Percentiles rank a stretch among this genome's conserved stretches.
Evolutionary conservation across 2,329 filamentous ascomycete species (phyloP).

Genomic region (Ophiocordyceps unilateralis): DNA sequence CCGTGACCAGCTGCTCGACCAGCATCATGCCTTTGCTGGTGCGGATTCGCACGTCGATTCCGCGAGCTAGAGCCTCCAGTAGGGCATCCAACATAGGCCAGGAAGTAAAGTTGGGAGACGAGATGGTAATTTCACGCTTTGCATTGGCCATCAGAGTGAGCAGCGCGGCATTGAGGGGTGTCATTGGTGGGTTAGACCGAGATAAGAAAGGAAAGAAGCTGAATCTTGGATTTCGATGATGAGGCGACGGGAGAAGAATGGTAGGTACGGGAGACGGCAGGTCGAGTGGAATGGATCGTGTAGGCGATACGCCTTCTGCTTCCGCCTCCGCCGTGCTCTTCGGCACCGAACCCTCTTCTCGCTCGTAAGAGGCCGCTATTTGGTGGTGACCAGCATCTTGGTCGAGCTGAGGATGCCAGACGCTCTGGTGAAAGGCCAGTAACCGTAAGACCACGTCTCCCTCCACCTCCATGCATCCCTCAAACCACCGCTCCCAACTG

Average conservation of each 20-base stretch:
- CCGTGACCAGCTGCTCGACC: slow-evolving; percentile 65
- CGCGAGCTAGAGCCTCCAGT: slow-evolving; percentile 41
- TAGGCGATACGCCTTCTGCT: slow-evolving; percentile 9
- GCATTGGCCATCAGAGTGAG: slow-evolving; percentile 44
- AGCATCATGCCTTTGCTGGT: slow-evolving; percentile 58
- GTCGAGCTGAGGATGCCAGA: slow-evolving; percentile 37
- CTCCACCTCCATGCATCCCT: slow-evolving; percentile 52
- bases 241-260: slow-evolving; percentile 56
- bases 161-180: slow-evolving; percentile 50
- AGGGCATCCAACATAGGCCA: slow-evolving; percentile 45
- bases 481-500: slow-evolving; percentile 78
- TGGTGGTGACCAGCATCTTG: too few species aligned
- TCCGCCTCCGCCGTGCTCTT: slow-evolving; percentile 3
- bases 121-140: slow-evolving; percentile 41
- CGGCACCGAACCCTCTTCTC: background rate
- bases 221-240: slow-evolving; percentile 52
- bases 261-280: slow-evolving; percentile 24
- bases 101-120: slow-evolving; percentile 66
- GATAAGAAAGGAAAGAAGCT: slow-evolving; percentile 37
- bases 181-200: slow-evolving; percentile 34
- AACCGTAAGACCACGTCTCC: slow-evolving; percentile 46
- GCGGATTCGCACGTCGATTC: slow-evolving; percentile 49
- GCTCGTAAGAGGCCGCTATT: background rate
- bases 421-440: slow-evolving; percentile 44
- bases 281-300: slow-evolving; percentile 12